Conservation (phyloP, 441 rosid genomes). For the Arabidopsis lyrata region DNA sequence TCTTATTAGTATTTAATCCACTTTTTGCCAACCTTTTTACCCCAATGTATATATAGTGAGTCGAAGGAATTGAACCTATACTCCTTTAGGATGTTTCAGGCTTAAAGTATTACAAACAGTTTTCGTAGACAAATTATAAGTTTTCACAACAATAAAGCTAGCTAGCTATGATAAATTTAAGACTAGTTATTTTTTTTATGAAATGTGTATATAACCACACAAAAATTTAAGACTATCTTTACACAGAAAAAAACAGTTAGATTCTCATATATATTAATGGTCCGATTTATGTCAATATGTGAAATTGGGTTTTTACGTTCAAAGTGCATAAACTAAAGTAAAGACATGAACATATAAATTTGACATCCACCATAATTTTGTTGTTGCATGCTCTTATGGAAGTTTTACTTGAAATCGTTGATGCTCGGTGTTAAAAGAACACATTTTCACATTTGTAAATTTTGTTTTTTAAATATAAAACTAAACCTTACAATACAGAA, state of each 20-base stretch:
- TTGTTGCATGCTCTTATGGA: background rate
- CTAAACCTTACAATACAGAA: background rate
- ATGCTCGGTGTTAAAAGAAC: background rate
- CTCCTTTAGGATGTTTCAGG: background rate
- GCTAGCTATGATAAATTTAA: background rate
- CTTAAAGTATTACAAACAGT: background rate
- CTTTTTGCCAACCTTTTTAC: slow-evolving; percentile 9
- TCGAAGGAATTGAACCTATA: background rate
- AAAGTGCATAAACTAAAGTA: background rate
- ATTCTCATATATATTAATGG: background rate
- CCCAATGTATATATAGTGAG: background rate
- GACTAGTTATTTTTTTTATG: background rate
- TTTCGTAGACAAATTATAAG: background rate
- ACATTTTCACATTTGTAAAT: background rate
- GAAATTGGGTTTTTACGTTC: background rate
- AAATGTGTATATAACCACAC: background rate
- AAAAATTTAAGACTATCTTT: background rate
- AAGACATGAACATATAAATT: background rate
- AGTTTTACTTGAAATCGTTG: background rate
- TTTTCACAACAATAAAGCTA: background rate
- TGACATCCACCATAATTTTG: background rate
- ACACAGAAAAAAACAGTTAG: background rate
- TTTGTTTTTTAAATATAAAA: background rate
- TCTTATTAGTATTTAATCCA: slow-evolving; percentile 7
- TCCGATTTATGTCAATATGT: background rate